Evolutionary conservation across 2,329 filamentous ascomycete species (phyloP).

Genomic region (Alternaria gansuensis): DNA sequence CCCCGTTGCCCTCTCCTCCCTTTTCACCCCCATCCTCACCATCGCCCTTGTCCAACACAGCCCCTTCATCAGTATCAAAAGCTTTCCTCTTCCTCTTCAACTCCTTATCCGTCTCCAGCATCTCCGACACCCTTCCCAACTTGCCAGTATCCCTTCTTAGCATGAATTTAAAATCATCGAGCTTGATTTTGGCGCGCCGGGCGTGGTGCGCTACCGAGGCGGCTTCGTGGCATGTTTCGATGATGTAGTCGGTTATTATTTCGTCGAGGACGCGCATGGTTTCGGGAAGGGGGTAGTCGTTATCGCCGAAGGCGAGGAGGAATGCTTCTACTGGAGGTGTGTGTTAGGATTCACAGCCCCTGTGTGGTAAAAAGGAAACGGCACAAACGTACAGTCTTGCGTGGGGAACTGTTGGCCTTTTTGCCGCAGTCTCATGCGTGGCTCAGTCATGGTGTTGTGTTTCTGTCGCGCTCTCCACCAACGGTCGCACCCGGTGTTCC

Average conservation of each 20-base stretch:
- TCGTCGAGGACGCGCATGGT: conserved; percentile 91
- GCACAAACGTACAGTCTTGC: conserved; percentile 50
- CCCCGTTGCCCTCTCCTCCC: conserved; percentile 14
- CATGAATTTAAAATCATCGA: conserved; percentile 96
- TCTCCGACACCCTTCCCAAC: conserved; percentile 86
- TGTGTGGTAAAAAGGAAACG: too few relatives aligned
- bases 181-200: conserved; percentile 94
- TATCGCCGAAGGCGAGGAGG: conserved; percentile 83
- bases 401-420: conserved; percentile 59
- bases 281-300: conserved; percentile 77
- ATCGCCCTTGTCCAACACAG: conserved; percentile 58
- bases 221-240: conserved; percentile 90
- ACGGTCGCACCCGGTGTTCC: neutral
- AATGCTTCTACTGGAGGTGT: conserved; percentile 69
- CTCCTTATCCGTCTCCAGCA: conserved; percentile 86
- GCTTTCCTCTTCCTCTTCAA: conserved; percentile 84
- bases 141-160: conserved; percentile 85
- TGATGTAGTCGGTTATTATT: conserved; percentile 92
- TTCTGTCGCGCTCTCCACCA: neutral
- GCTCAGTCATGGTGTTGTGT: conserved; percentile 56
- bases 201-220: conserved; percentile 85
- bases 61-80: conserved; percentile 72
- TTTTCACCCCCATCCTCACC: neutral
- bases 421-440: conserved; percentile 58
- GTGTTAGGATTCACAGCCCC: too few relatives aligned